Base-by-base conservation (phyloP, 768 basidiomycete genomes). In the Terana coerulea region DNA sequence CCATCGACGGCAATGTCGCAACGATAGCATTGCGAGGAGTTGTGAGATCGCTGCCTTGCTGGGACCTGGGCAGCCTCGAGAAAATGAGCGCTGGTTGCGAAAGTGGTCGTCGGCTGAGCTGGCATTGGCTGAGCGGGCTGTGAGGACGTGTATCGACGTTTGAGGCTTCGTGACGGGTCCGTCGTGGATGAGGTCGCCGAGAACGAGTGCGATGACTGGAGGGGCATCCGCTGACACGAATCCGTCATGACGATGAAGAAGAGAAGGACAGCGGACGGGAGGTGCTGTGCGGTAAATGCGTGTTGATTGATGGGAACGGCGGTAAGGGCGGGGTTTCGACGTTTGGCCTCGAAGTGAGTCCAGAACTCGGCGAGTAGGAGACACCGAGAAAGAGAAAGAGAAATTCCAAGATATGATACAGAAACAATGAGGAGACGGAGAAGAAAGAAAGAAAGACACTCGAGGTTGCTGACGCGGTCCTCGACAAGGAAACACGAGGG, bases 1-100 rank as follows among this genome's bases (percentile, higher is more conserved):
- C 88, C 52, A 69, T 54, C 24, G 65, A 56, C 14, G 55, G 57
- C 10, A 57, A 48, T 28, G 55, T 56, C 39, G 44, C 57, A 10
- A 54, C 21, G 17, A 53, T 28, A 26, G 54, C 36, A 22, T 49
- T 42, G 11, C 47, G 53, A 8, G 57, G n/a, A 49, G 29, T 42
- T 36, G 11, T 17, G 14, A 29, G 34, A 41, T 17, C 46, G 46
- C 12, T 19, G 53, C 30, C 44, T 54, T 12, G 47, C 42, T 8
- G 28, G 26, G 44, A 29, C 15, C 5, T 49, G 39, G 49, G 39
- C 24, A 19, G 22, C 30, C 11, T 35, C 25, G 14, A 44, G 19
- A 19, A 35, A 43, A 22, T 35, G 19, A 29, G 8, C 26, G 40
- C 6, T 35, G 22, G 14, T 47, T 21, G 44, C 47, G 51, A 53